Evolutionary conservation across 2,329 filamentous ascomycete species (phyloP).

Genomic region (Cadophora sp.): DNA sequence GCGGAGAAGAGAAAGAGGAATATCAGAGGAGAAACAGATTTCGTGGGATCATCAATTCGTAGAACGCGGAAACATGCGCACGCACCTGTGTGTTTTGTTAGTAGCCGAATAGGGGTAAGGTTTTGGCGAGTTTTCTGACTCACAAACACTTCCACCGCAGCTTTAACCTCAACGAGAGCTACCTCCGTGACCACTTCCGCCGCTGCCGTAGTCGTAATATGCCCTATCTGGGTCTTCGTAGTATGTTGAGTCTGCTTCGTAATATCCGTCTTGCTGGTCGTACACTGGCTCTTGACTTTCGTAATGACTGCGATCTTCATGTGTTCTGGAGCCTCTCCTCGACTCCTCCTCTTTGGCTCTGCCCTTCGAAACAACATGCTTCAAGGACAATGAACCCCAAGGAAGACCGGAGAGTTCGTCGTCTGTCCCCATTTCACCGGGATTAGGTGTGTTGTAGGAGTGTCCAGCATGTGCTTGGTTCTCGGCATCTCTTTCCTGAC

Average conservation of each 20-base stretch:
- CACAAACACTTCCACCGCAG: background rate
- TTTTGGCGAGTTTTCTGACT: slow-evolving; percentile 14
- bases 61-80: slow-evolving; percentile 6
- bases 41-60: slow-evolving; percentile 16
- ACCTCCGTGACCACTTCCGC: slow-evolving; percentile 41
- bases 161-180: slow-evolving; percentile 34
- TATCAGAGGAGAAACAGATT: background rate
- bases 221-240: slow-evolving; percentile 39
- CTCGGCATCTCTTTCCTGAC: slow-evolving; percentile 65
- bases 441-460: slow-evolving; percentile 67
- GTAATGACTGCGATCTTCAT: slow-evolving; percentile 38
- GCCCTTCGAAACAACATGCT: slow-evolving; percentile 54
- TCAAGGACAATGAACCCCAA: slow-evolving; percentile 74
- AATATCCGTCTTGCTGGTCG: slow-evolving; percentile 39
- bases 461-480: slow-evolving; percentile 69
- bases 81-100: slow-evolving; percentile 5
- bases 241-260: slow-evolving; percentile 37
- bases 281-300: slow-evolving; percentile 33
- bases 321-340: slow-evolving; percentile 45
- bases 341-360: slow-evolving; percentile 53
- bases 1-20: background rate
- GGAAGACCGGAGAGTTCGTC: slow-evolving; percentile 69
- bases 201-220: slow-evolving; percentile 44
- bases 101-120: background rate
- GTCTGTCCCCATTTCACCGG: slow-evolving; percentile 60